Evolutionary conservation across 2,329 filamentous ascomycete species (phyloP), one percentile per base, ranked within the genome.

Genomic region (Verticillium alfalfae): DNA sequence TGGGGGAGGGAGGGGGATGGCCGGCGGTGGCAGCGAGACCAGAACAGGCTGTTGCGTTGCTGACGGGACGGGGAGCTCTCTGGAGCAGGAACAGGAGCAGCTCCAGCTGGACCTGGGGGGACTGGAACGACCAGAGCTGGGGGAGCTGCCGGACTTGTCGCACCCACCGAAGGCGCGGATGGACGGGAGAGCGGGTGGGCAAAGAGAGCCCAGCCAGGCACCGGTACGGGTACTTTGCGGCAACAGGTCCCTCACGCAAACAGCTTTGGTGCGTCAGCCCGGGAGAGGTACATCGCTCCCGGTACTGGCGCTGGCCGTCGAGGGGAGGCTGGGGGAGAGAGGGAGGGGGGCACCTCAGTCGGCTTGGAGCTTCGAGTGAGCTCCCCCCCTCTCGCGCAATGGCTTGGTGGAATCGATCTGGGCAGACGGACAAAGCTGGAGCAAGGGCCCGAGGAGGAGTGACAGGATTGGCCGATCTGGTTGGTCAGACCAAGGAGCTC

Each of bases 1-100:
- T 60, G 64, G 64, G 62, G 62, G 63, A 60, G 56, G 60, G 60
- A 39, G 64, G 64, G 62, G 62, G 63, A 60, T 59, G 60, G 60
- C 45, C 37, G 60, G 58, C 37, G 60, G 61, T 56, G 59, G 57
- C 61, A 49, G 61, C 37, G 56, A 54, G 63, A 57, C 49, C 56
- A 63, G 57, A 58, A 12, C 41, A 49, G 41, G 41, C 41, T 22
- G 41, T n/a, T 22, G 41, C 41, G 41, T n/a, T 22, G 41, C 41
- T 49, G 41, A 49, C 41, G 41, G 41, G 18, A 22, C n/a, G 54
- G 57, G 59, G 60, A 63, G 62, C 62, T 65, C 58, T 58, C 36
- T 15, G 61, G 55, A 64, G 57, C 60, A 58, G 55, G 56, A 49
- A 41, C 57, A 26, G 54, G 26, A 45, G 34, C 59, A 56, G 52